Evolutionary conservation across 2,329 filamentous ascomycete species (phyloP).

Genomic region (Fusarium penzigii): DNA sequence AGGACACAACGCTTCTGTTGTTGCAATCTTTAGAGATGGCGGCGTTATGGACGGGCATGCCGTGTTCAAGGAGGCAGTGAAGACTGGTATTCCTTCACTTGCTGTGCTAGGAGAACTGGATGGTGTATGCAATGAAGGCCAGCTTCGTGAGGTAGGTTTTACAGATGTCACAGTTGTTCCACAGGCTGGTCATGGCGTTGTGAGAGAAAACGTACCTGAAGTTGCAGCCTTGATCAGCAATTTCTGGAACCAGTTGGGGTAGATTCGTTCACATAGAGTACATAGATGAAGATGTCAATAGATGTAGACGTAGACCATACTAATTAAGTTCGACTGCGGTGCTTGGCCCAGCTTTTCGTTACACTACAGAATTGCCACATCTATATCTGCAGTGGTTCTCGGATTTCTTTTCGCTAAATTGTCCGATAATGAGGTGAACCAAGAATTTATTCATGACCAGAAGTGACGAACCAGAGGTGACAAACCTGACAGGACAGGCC

Average conservation of each 20-base stretch:
- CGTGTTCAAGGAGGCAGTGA: constrained; percentile 20
- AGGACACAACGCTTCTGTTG: constrained; percentile 47
- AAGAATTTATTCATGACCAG: too few relatives aligned
- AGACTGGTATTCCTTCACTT: constrained; percentile 9
- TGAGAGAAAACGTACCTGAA: constrained; percentile 21
- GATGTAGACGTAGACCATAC: too few relatives aligned
- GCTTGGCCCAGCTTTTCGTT: too few relatives aligned
- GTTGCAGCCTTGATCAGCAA: constrained; percentile 14
- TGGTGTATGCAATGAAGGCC: constrained; percentile 14
- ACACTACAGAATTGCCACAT: too few relatives aligned
- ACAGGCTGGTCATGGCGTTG: constrained; percentile 25
- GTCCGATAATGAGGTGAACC: too few relatives aligned
- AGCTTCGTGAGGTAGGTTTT: constrained; percentile 18
- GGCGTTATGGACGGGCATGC: constrained; percentile 39
- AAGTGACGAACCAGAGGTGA: too few relatives aligned
- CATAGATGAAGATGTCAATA: too few relatives aligned
- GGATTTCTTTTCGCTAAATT: too few relatives aligned
- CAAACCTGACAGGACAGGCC: too few relatives aligned
- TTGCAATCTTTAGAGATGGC: constrained; percentile 48
- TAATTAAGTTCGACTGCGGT: too few relatives aligned
- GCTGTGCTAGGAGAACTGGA: constrained; percentile 29
- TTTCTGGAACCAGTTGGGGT: constrained; percentile 19
- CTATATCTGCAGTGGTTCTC: too few relatives aligned
- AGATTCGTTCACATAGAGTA: too few relatives aligned
- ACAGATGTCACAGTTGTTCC: constrained; percentile 23